Conservation (phyloP, 352 stramenopile genomes). For the Lagenidium giganteum region DNA sequence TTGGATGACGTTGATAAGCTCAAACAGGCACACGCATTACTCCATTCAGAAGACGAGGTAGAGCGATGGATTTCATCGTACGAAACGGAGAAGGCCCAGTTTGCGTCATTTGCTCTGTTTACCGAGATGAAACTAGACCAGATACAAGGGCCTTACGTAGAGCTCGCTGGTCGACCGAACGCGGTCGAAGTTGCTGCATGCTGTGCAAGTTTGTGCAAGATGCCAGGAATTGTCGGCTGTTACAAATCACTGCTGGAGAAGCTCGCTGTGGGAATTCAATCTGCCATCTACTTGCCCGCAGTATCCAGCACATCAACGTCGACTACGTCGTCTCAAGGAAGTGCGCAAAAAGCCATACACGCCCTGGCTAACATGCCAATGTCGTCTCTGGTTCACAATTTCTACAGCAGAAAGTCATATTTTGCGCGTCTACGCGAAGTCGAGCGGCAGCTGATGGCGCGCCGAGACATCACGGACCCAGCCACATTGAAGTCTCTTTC, state of each 20-base stretch:
- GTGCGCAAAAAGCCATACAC: no score
- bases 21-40: constrained; percentile 29
- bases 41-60: constrained; percentile 36
- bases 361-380: constrained; percentile 33
- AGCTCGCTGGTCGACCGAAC: constrained; percentile 46
- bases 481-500: constrained; percentile 31
- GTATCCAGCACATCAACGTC: no score
- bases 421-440: constrained; percentile 58
- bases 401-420: constrained; percentile 56
- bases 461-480: constrained; percentile 34
- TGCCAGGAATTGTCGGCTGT: constrained; percentile 71
- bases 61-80: constrained; percentile 66
- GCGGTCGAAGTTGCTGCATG: constrained; percentile 68
- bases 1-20: constrained; percentile 32
- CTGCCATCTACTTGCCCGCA: constrained; percentile 49
- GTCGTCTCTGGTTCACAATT: constrained; percentile 41
- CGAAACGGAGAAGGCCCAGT: constrained; percentile 54
- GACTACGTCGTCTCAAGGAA: no score
- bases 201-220: constrained; percentile 71
- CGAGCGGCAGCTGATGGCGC: constrained; percentile 30
- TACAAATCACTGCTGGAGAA: constrained; percentile 69
- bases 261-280: constrained; percentile 45
- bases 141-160: constrained; percentile 46
- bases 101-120: constrained; percentile 73
- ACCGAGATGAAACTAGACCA: constrained; percentile 77